A percentile compares a stretch with the other conserved stretches of the same genome.
phyloP scores from a whole-genome alignment of 2,329 filamentous ascomycete species.

The Xenosphaeropsis pyriputrescens region DNA sequence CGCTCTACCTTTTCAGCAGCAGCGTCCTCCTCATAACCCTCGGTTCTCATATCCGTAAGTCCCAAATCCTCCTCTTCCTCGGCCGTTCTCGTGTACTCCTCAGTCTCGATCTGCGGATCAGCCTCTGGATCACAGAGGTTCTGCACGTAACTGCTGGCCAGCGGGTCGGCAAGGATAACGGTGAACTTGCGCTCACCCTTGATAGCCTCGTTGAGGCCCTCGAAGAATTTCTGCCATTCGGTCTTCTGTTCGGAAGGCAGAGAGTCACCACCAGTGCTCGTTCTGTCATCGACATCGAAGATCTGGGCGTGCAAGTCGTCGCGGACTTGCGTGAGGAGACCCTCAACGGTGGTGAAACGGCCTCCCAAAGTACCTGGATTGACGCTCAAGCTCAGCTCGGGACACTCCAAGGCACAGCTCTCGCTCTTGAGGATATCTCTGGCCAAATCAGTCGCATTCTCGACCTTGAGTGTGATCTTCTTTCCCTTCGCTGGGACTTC shows the following conservation, averaged over 20 bases:
- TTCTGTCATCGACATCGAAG: slow-evolving; percentile 54
- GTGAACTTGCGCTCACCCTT: slow-evolving; percentile 68
- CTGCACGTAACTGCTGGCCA: slow-evolving; percentile 90
- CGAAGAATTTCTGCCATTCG: slow-evolving; percentile 75
- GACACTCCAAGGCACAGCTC: slow-evolving; percentile 74
- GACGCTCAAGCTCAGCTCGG: slow-evolving; percentile 74
- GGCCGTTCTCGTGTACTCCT: slow-evolving; percentile 74
- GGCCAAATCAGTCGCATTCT: slow-evolving; percentile 57
- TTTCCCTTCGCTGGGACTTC: slow-evolving; percentile 77
- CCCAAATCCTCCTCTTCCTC: slow-evolving; percentile 93
- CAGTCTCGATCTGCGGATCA: slow-evolving; percentile 68
- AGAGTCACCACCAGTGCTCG: slow-evolving; percentile 59
- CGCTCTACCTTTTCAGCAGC: slow-evolving; percentile 9
- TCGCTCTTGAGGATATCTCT: slow-evolving; percentile 95
- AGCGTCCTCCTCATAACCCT: slow-evolving; percentile 59
- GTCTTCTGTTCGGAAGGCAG: slow-evolving; percentile 48
- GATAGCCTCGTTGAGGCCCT: slow-evolving; percentile 61
- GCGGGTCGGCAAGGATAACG: slow-evolving; percentile 70
- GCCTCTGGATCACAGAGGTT: slow-evolving; percentile 61
- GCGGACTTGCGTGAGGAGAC: slow-evolving; percentile 80
- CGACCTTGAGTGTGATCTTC: slow-evolving; percentile 65
- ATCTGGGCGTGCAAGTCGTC: slow-evolving; percentile 81
- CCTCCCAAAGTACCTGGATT: slow-evolving; percentile 91
- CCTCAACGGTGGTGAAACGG: slow-evolving; percentile 93
- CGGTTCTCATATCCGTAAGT: slow-evolving; percentile 81